phyloP scores from a whole-genome alignment of 73 alveolate species.

The Tetrahymena borealis region DNA sequence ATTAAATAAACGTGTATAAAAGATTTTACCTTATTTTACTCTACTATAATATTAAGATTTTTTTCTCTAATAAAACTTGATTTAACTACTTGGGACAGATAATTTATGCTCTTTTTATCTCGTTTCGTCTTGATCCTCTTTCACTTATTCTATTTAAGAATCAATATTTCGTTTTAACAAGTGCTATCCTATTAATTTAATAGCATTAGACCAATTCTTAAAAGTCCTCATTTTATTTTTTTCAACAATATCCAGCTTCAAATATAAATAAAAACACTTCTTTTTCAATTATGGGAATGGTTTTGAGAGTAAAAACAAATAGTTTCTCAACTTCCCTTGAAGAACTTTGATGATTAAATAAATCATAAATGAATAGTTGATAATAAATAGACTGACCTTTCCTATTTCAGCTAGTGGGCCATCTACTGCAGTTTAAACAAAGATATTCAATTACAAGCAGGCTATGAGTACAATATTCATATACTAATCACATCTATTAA shows the following conservation, averaged over 20 bases:
- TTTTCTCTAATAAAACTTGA: too few relatives aligned
- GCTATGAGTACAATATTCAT: neutral
- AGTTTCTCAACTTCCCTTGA: neutral
- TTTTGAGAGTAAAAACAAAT: neutral
- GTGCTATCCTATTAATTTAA: neutral
- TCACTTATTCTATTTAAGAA: too few relatives aligned
- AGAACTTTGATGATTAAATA: neutral
- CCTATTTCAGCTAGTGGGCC: neutral
- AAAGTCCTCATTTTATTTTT: neutral
- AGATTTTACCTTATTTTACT: too few relatives aligned
- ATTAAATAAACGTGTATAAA: too few relatives aligned
- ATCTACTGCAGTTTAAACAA: neutral
- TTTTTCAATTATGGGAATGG: neutral
- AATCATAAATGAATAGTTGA: neutral
- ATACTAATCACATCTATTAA: neutral
- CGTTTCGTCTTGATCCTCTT: neutral
- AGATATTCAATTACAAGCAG: neutral
- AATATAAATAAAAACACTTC: neutral
- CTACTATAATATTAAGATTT: too few relatives aligned
- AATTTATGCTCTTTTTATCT: neutral
- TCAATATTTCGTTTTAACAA: neutral
- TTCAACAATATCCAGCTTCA: neutral
- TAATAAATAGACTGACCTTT: neutral
- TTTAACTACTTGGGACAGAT: too few relatives aligned
- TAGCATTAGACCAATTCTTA: neutral